Percentiles rank a stretch among this genome's conserved stretches.
Evolutionary conservation across 2,329 filamentous ascomycete genomes (phyloP).

Genomic region (Exophiala bonariae): DNA sequence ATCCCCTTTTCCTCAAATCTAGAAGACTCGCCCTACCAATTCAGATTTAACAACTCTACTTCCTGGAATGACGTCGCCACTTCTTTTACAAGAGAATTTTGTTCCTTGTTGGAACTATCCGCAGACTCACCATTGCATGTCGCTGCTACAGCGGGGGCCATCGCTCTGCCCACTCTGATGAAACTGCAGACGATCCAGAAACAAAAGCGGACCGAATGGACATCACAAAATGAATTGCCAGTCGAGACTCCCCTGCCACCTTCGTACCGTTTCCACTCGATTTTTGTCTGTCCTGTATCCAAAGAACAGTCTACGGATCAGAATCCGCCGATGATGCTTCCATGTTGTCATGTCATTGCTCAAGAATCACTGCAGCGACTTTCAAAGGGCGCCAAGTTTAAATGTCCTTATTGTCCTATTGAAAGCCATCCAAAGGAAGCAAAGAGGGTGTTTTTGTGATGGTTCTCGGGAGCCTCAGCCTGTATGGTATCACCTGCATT

Average conservation of each 20-base stretch:
- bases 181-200: constrained; percentile 88
- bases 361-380: constrained; percentile 78
- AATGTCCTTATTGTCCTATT: constrained; percentile 92
- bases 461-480: neutral
- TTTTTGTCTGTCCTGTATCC: constrained; percentile 96
- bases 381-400: constrained; percentile 77
- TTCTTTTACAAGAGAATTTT: constrained; percentile 94
- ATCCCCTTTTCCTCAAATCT: constrained; percentile 79
- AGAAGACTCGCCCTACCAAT: constrained; percentile 71
- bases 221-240: constrained; percentile 82
- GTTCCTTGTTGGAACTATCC: constrained; percentile 82
- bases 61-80: constrained; percentile 80
- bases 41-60: constrained; percentile 71
- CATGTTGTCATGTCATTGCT: constrained; percentile 91
- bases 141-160: constrained; percentile 86
- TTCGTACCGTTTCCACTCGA: constrained; percentile 78
- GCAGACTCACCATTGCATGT: constrained; percentile 92
- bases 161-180: constrained; percentile 83
- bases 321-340: constrained; percentile 96
- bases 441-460: constrained; percentile 66
- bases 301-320: constrained; percentile 92
- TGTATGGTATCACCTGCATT: neutral
- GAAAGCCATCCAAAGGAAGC: constrained; percentile 80
- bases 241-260: constrained; percentile 69
- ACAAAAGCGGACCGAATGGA: constrained; percentile 92